These are phyloP conservation scores for Bidens hawaiensis DNA, from an alignment of 140 eudicot genomes.

Conservation along the genomic window DNA sequence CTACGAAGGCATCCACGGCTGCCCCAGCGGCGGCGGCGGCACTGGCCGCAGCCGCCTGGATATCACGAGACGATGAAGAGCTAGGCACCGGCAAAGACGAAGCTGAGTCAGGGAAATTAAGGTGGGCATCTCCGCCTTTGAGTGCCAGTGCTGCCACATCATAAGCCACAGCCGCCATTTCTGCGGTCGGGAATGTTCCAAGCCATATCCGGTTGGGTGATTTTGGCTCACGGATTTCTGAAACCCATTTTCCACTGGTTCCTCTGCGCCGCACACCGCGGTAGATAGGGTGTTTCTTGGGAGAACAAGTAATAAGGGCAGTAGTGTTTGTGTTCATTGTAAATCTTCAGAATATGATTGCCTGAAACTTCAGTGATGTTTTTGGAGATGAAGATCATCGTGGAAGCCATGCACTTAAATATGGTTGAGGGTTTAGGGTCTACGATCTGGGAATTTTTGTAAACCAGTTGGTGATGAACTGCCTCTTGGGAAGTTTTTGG, in stretches of 20 bases:
- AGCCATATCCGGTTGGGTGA: slow-evolving; percentile 66
- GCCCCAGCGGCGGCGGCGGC: slow-evolving; percentile 60
- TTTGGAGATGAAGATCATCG: slow-evolving; percentile 8
- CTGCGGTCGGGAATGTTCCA: slow-evolving; percentile 54
- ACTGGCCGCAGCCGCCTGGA: slow-evolving; percentile 55
- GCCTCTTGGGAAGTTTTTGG: slow-evolving; percentile 35
- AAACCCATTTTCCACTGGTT: slow-evolving; percentile 56
- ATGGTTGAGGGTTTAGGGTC: slow-evolving; percentile 16
- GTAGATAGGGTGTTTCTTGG: slow-evolving; percentile 38
- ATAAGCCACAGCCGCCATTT: slow-evolving; percentile 76
- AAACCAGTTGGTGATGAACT: slow-evolving; percentile 48
- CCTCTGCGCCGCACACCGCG: slow-evolving; percentile 57
- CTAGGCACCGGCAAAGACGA: slow-evolving; percentile 50
- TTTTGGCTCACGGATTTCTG: slow-evolving; percentile 63
- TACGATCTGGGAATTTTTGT: slow-evolving; percentile 12
- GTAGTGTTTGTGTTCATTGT: background rate
- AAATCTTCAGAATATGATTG: slow-evolving; percentile 1
- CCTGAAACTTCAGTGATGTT: background rate
- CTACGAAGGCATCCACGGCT: slow-evolving; percentile 38
- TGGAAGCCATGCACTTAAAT: slow-evolving; percentile 34
- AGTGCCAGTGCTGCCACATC: slow-evolving; percentile 69
- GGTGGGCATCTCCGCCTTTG: slow-evolving; percentile 45
- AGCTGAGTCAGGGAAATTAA: slow-evolving; percentile 49
- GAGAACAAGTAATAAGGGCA: background rate
- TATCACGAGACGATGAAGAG: slow-evolving; percentile 43